phyloP scores from a whole-genome alignment of 768 basidiomycete species.

The Auricularia cornea region DNA sequence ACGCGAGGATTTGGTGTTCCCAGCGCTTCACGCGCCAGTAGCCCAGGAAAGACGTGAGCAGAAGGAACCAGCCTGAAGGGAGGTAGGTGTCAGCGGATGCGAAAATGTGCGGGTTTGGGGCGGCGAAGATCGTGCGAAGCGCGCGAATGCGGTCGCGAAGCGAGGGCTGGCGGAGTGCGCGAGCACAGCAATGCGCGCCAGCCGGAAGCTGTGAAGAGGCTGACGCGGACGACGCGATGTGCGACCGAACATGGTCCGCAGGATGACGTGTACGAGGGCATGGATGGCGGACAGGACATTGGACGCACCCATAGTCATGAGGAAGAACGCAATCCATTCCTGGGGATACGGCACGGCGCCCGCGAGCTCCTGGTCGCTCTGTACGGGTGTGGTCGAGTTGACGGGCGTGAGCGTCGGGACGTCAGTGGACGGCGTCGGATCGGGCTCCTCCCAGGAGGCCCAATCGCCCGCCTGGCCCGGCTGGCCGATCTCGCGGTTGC shows the following conservation, averaged over 20 bases:
- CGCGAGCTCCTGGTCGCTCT: background rate
- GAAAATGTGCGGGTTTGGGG: background rate
- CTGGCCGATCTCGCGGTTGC: constrained; percentile 19
- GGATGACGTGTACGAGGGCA: too few relatives aligned
- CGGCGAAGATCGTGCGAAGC: too few relatives aligned
- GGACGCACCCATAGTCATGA: constrained; percentile 90
- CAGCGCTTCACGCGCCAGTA: constrained; percentile 82
- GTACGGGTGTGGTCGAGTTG: background rate
- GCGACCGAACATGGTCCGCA: too few relatives aligned
- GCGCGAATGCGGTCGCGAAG: too few relatives aligned
- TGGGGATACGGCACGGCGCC: constrained; percentile 37
- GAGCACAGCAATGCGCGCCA: background rate
- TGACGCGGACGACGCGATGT: too few relatives aligned
- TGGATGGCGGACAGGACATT: constrained; percentile 35
- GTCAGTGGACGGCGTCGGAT: constrained; percentile 23
- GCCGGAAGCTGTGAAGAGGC: background rate
- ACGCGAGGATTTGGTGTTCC: constrained; percentile 59
- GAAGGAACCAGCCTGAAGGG: constrained; percentile 64
- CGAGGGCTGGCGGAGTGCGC: too few relatives aligned
- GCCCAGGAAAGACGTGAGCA: constrained; percentile 73
- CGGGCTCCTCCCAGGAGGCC: background rate
- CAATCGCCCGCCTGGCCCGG: background rate
- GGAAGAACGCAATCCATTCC: constrained; percentile 85
- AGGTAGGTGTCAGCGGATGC: constrained; percentile 16
- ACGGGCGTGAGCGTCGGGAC: constrained; percentile 2